phyloP scores from a whole-genome alignment of 208 protist genomes.

The Leptomonas pyrrhocoris region DNA sequence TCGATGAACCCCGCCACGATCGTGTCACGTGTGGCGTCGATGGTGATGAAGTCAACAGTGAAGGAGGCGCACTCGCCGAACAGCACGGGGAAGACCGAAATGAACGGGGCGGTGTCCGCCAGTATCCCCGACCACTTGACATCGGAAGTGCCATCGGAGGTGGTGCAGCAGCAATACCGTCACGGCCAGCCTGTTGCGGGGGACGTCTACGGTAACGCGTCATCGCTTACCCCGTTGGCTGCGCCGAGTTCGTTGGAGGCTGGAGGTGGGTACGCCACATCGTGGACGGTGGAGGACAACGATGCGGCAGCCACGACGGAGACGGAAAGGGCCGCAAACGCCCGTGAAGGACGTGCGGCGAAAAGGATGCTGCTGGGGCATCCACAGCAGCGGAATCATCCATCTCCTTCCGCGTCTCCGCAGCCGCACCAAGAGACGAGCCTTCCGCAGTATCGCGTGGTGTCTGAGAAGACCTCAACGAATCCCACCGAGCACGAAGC shows the following conservation, averaged over 20 bases:
- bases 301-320: background rate
- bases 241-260: no score
- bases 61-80: background rate
- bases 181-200: conserved; percentile 4
- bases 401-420: background rate
- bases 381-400: background rate
- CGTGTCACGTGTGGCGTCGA: conserved; percentile 28
- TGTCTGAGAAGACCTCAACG: conserved; percentile 4
- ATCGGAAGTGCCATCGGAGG: background rate
- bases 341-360: background rate
- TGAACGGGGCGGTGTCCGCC: background rate
- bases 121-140: background rate
- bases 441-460: background rate
- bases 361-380: background rate
- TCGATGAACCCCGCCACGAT: conserved; percentile 25
- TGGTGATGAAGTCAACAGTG: conserved; percentile 23
- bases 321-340: background rate
- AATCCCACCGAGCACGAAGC: conserved; percentile 6
- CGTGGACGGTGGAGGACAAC: background rate
- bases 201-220: background rate
- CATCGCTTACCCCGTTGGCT: no score
- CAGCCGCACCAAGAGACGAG: background rate
- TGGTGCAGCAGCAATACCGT: conserved; percentile 2
- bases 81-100: background rate
- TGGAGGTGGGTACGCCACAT: background rate